A percentile compares a stretch with the other conserved stretches of the same genome.
Evolutionary conservation across 805 yeast species (phyloP).

Genomic region (Starmera quercuum): DNA sequence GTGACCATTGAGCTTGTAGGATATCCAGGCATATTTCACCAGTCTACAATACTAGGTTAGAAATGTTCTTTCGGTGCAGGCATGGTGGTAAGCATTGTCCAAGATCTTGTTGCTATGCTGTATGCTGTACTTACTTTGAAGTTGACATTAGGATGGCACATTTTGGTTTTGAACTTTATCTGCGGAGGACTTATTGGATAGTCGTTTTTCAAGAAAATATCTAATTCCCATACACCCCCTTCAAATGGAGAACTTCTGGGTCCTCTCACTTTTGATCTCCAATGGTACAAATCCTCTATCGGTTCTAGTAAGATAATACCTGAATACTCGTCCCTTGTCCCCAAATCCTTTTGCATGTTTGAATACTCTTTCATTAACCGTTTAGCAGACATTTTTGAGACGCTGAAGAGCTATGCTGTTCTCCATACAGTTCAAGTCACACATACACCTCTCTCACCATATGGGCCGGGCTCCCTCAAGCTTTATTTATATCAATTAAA

Average conservation of each 20-base stretch:
- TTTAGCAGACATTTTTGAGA: constrained; percentile 25
- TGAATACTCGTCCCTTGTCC: constrained; percentile 7
- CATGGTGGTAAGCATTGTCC: no score
- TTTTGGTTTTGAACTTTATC: constrained; percentile 34
- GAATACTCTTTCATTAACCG: constrained; percentile 30
- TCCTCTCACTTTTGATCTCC: constrained; percentile 47
- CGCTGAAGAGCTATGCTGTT: no score
- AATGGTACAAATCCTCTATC: constrained; percentile 36
- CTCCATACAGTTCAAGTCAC: no score
- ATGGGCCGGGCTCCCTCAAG: no score
- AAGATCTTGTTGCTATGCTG: no score
- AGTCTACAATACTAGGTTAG: constrained; percentile 19
- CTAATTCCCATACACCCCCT: constrained; percentile 43
- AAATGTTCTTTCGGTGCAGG: background rate
- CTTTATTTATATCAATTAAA: no score
- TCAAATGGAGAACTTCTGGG: constrained; percentile 46
- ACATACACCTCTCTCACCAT: no score
- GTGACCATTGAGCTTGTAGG: constrained; percentile 56
- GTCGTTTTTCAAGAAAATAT: constrained; percentile 33
- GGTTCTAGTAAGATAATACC: constrained; percentile 39
- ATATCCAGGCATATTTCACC: constrained; percentile 73
- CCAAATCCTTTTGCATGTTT: constrained; percentile 21
- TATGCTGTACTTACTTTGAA: constrained; percentile 13
- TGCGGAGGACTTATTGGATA: constrained; percentile 59
- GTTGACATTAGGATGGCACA: constrained; percentile 43